A percentile compares a stretch with the other conserved stretches of the same genome.
These are phyloP conservation scores for Aechmea fasciata DNA, from an alignment of 176 grass and related monocot species.

Conservation along the genomic window DNA sequence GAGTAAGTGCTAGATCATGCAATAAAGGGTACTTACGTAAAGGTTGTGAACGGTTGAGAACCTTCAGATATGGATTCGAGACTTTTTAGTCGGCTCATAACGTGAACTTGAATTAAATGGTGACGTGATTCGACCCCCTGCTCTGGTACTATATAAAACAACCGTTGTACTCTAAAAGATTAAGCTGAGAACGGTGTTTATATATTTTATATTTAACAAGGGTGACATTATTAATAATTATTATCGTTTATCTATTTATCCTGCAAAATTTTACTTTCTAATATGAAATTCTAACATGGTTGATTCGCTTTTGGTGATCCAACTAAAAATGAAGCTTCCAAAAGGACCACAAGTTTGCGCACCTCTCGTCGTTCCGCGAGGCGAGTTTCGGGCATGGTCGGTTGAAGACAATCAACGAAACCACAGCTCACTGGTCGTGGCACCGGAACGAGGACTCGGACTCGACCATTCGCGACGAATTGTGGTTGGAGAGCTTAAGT, in stretches of 20 bases:
- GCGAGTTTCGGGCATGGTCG: constrained; percentile 86
- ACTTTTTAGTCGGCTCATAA: too few relatives aligned
- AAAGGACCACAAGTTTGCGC: constrained; percentile 49
- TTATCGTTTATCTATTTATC: not conserved
- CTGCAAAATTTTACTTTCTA: not conserved
- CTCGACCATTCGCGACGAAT: constrained; percentile 46
- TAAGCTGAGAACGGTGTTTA: too few relatives aligned
- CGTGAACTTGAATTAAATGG: too few relatives aligned
- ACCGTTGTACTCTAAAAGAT: too few relatives aligned
- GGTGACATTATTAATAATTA: not conserved
- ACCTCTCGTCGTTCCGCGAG: constrained; percentile 48
- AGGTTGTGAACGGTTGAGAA: too few relatives aligned
- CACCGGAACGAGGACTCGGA: constrained; percentile 76
- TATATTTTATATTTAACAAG: too few relatives aligned
- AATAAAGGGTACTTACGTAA: not conserved
- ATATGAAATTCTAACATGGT: not conserved
- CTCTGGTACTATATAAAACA: too few relatives aligned
- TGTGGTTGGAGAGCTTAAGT: constrained; percentile 62
- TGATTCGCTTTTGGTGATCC: not conserved
- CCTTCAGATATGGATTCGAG: too few relatives aligned
- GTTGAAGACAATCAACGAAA: constrained; percentile 57
- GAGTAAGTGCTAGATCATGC: constrained; percentile 35
- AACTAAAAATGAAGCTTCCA: constrained; percentile 33
- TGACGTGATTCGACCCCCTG: too few relatives aligned
- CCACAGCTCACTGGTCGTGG: constrained; percentile 72